A percentile compares a stretch with the other conserved stretches of the same genome.
phyloP scores from a whole-genome alignment of 2,329 filamentous ascomycete genomes.

The Cladosporium oxysporum region DNA sequence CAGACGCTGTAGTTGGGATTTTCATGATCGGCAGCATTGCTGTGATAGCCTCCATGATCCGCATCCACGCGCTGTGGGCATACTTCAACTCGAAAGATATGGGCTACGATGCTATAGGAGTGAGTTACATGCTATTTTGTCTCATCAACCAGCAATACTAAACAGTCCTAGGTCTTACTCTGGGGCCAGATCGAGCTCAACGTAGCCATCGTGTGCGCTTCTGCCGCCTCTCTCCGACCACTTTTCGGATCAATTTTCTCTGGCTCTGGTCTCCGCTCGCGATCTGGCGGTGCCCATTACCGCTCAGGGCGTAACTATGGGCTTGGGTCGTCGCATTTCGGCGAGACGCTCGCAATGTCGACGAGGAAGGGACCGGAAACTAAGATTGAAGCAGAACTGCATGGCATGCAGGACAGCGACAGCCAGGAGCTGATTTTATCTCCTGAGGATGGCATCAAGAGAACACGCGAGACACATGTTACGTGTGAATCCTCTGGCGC shows the following conservation, averaged over 20 bases:
- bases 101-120: slow-evolving; percentile 5
- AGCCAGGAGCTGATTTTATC: slow-evolving; percentile 6
- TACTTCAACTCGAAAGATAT: slow-evolving; percentile 2
- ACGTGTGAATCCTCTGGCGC: background rate
- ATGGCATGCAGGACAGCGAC: background rate
- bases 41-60: slow-evolving; percentile 1
- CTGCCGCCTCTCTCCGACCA: slow-evolving; percentile 1
- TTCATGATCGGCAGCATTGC: slow-evolving; percentile 12
- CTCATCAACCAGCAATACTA: background rate
- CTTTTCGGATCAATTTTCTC: slow-evolving; percentile 1
- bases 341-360: background rate
- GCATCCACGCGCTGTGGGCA: background rate
- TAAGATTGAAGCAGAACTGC: background rate
- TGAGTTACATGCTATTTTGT: background rate
- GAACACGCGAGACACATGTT: slow-evolving; percentile 3
- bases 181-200: slow-evolving; percentile 16
- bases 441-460: background rate
- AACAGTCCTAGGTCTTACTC: slow-evolving; percentile 24
- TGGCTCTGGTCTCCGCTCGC: background rate
- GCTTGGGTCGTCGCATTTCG: background rate
- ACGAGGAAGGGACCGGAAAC: background rate
- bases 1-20: slow-evolving; percentile 8
- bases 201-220: slow-evolving; percentile 11
- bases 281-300: background rate
- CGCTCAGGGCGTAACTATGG: background rate